Conservation (phyloP, 129 eudicot species). For the Scalesia atractyloides region DNA sequence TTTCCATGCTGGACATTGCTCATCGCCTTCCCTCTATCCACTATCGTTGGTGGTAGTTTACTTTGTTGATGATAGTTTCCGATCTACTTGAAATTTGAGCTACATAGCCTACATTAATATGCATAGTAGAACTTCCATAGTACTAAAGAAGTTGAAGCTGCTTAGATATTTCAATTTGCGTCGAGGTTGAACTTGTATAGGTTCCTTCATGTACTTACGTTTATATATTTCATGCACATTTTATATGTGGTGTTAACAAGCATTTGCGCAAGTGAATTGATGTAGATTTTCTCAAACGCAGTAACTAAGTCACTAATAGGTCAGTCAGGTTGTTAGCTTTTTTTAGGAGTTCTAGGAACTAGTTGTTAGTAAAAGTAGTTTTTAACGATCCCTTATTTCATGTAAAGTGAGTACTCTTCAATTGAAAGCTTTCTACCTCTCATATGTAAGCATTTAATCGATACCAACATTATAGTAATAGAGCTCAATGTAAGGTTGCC, state of each 20-base stretch:
- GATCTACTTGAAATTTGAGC: constrained; percentile 3
- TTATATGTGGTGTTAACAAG: not conserved
- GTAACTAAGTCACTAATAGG: too few relatives aligned
- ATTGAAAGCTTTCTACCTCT: too few relatives aligned
- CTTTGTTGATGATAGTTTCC: constrained; percentile 30
- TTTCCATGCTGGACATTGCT: constrained; percentile 66
- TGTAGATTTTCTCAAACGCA: too few relatives aligned
- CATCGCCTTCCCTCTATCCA: constrained; percentile 61
- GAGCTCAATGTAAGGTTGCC: too few relatives aligned
- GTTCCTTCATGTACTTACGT: not conserved
- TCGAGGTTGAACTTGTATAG: not conserved
- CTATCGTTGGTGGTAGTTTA: constrained; percentile 63
- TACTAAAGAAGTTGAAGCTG: not conserved
- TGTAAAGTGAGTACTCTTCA: too few relatives aligned
- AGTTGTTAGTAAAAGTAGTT: too few relatives aligned
- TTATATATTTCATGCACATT: not conserved
- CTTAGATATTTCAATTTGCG: not conserved
- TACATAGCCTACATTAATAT: not conserved
- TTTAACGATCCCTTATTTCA: too few relatives aligned
- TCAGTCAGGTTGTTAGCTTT: too few relatives aligned
- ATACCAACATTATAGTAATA: too few relatives aligned
- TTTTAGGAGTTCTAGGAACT: too few relatives aligned
- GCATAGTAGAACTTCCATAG: not conserved
- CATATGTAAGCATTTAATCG: too few relatives aligned
- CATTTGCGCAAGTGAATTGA: not conserved